phyloP scores from a whole-genome alignment of 2,329 filamentous ascomycete genomes.

The Aspergillus texensis region DNA sequence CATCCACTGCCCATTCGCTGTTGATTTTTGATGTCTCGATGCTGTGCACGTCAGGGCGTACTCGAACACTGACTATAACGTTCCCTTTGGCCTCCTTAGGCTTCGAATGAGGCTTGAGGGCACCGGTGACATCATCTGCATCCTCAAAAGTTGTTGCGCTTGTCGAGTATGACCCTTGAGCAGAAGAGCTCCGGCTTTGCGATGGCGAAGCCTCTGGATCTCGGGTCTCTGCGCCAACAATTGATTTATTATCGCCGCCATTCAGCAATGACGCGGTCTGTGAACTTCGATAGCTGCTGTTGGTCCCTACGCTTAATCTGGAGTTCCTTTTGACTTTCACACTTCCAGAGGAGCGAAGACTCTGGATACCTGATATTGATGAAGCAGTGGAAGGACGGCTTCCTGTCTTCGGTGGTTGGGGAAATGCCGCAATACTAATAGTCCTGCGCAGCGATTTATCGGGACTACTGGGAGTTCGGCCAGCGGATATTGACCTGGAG shows the following conservation, averaged over 20 bases:
- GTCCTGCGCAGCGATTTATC: slow-evolving; percentile 79
- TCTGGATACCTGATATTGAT: slow-evolving; percentile 41
- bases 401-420: slow-evolving; percentile 77
- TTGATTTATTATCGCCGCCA: slow-evolving; percentile 75
- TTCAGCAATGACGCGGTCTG: slow-evolving; percentile 75
- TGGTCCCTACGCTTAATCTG: slow-evolving; percentile 58
- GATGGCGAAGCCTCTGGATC: slow-evolving; percentile 81
- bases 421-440: slow-evolving; percentile 92
- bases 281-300: slow-evolving; percentile 52
- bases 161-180: slow-evolving; percentile 88
- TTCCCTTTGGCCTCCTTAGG: slow-evolving; percentile 83
- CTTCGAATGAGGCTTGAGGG: slow-evolving; percentile 35
- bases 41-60: slow-evolving; percentile 75
- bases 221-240: slow-evolving; percentile 64
- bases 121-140: slow-evolving; percentile 57
- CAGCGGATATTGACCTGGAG: slow-evolving; percentile 57
- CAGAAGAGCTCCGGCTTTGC: slow-evolving; percentile 87
- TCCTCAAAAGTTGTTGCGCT: slow-evolving; percentile 90
- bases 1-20: slow-evolving; percentile 90
- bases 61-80: slow-evolving; percentile 91
- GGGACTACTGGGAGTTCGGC: slow-evolving; percentile 55
- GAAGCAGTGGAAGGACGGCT: slow-evolving; percentile 64
- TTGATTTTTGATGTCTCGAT: slow-evolving; percentile 66
- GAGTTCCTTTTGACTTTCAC: slow-evolving; percentile 58
- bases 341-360: slow-evolving; percentile 33